These are phyloP conservation scores for Taphrina wiesneri DNA, from an alignment of 1,139 yeast genomes.

Conservation along the genomic window DNA sequence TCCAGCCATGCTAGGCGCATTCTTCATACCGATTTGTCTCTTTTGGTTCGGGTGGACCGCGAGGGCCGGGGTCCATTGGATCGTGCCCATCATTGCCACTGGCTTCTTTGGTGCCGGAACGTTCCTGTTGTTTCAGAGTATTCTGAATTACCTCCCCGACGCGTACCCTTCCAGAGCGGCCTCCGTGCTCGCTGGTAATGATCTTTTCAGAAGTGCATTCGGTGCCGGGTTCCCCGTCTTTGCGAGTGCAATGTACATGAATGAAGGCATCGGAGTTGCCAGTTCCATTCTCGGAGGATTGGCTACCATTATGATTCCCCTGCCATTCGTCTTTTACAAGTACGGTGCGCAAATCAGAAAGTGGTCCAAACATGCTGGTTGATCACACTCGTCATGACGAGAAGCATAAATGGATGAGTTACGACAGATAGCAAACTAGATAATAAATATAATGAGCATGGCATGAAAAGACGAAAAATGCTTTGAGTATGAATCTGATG, in stretches of 20 bases:
- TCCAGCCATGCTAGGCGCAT: constrained; percentile 69
- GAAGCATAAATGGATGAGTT: background rate
- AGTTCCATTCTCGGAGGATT: constrained; percentile 52
- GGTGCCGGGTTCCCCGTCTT: constrained; percentile 67
- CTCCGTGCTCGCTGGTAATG: constrained; percentile 75
- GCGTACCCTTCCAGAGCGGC: constrained; percentile 69
- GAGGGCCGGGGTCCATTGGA: constrained; percentile 64
- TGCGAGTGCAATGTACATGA: constrained; percentile 55
- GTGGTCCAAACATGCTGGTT: constrained; percentile 28
- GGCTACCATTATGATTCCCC: constrained; percentile 60
- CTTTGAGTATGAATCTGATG: no score
- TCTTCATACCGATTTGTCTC: constrained; percentile 64
- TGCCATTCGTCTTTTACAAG: constrained; percentile 62
- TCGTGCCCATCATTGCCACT: constrained; percentile 73
- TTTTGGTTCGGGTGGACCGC: constrained; percentile 88
- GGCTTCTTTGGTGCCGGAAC: constrained; percentile 68
- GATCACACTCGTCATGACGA: background rate
- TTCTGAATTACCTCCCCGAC: constrained; percentile 71
- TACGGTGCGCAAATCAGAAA: constrained; percentile 46
- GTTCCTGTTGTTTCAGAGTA: constrained; percentile 49
- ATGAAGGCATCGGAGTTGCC: constrained; percentile 53
- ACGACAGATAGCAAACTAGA: no score
- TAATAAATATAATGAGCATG: no score
- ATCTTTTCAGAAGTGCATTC: constrained; percentile 54
- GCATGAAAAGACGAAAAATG: no score